Percentiles rank a stretch among this genome's conserved stretches.
Evolutionary conservation across 352 stramenopile species (phyloP).

Genomic region (Globisporangium paroecandrum): DNA sequence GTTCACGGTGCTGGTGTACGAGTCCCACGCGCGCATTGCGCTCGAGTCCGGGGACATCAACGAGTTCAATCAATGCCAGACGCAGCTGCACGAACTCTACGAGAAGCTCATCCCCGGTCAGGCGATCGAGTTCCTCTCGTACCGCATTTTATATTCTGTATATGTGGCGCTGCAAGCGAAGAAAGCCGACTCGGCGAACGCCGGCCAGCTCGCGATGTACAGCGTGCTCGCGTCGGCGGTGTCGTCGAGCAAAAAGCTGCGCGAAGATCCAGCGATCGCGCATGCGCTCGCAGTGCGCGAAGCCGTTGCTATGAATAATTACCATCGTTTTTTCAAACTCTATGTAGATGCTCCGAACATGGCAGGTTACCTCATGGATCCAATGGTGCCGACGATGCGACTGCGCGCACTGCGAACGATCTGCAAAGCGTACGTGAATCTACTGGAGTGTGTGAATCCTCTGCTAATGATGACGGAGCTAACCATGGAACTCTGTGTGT

Average conservation of each 20-base stretch:
- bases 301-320: constrained; percentile 83
- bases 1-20: constrained; percentile 97
- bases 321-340: constrained; percentile 87
- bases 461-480: background rate
- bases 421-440: constrained; percentile 75
- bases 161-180: constrained; percentile 88
- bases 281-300: constrained; percentile 80
- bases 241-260: constrained; percentile 34
- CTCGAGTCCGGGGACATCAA: constrained; percentile 95
- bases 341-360: constrained; percentile 87
- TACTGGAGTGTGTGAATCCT: background rate
- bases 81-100: constrained; percentile 86
- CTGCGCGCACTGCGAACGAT: constrained; percentile 79
- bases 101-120: constrained; percentile 71
- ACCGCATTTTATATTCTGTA: constrained; percentile 88
- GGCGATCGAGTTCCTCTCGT: constrained; percentile 83
- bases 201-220: constrained; percentile 84
- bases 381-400: constrained; percentile 79
- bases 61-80: constrained; percentile 95
- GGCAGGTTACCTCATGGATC: constrained; percentile 88
- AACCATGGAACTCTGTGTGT: background rate
- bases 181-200: constrained; percentile 75
- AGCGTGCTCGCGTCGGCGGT: constrained; percentile 56
- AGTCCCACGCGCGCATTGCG: constrained; percentile 95
- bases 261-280: constrained; percentile 45